Evolutionary conservation across 805 yeast species (phyloP), one percentile per base, ranked within the genome.

Genomic region (Candida methanosorbosa): DNA sequence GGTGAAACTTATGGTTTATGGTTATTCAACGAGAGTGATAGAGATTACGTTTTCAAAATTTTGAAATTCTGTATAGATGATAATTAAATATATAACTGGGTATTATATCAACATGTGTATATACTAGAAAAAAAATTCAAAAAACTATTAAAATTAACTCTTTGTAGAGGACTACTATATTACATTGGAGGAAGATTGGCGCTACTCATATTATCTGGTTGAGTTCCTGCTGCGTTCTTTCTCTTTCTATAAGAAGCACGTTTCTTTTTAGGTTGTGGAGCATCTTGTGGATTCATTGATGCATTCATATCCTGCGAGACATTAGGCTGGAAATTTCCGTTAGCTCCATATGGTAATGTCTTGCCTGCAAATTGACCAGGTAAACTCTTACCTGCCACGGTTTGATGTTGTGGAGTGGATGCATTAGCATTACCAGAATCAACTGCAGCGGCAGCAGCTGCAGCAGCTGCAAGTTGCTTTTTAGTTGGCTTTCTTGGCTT

Each of bases 1-100:
- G 86, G 81, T 17, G 83, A 79, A 30, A 78, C 81, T 11, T 82
- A 69, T 52, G 94, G 94, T 1, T 59, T 83, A 32, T 83, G 92
- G 92, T 67, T 82, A 16, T 83, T 79, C 49, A 75, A 81, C 37
- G 77, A 70, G 30, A 72, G 68, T 7, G 88, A 81, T 48, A 64
- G 90, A 53, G 68, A 68, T 30, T 71, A 72, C 44, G 59, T 82
- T 28, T 72, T 62, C 45, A 72, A 76, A 46, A 36, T 56, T 17
- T 34, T 56, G 21, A 44, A 48, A 29, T 56, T 41, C 33, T 56
- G 60, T 41, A 41, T 46, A 26, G 56, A 50, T 14, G 48, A 40
- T 24, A 45, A 20, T n/a, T n/a, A n/a, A n/a, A n/a, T n/a, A n/a
- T n/a, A n/a, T n/a, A n/a, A n/a, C n/a, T n/a, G n/a, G n/a, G n/a